These are phyloP conservation scores for Cladosporium sp. DNA, from an alignment of 2,329 filamentous ascomycete genomes.

Conservation along the genomic window DNA sequence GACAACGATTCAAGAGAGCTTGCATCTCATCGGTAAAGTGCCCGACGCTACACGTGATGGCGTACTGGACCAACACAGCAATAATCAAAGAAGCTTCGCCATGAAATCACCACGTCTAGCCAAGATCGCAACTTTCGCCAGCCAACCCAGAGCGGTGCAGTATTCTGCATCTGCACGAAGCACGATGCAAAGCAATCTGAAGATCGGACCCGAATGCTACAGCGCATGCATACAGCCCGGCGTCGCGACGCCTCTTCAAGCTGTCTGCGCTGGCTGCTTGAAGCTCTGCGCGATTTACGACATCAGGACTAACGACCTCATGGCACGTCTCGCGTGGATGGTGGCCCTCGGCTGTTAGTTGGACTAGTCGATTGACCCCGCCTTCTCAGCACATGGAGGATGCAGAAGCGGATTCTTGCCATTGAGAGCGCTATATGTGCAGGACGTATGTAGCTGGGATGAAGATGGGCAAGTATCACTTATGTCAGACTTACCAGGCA, in stretches of 20 bases:
- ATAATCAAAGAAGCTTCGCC: neutral
- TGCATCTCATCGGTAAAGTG: neutral
- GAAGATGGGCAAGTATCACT: neutral
- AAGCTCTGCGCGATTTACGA: conserved; percentile 19
- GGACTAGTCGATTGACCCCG: conserved; percentile 6
- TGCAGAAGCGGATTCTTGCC: neutral
- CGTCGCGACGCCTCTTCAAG: conserved; percentile 2
- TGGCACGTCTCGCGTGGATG: neutral
- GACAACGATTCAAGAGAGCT: neutral
- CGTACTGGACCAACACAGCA: neutral
- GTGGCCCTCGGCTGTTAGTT: conserved; percentile 1
- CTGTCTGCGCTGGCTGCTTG: neutral
- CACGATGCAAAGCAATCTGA: neutral
- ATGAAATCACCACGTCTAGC: neutral
- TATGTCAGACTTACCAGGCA: too few species aligned
- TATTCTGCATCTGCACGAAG: neutral
- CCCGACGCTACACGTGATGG: neutral
- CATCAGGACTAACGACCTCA: neutral
- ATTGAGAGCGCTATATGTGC: neutral
- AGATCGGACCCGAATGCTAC: neutral
- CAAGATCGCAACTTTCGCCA: neutral
- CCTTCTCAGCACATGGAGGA: neutral
- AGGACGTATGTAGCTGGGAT: neutral
- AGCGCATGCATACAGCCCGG: neutral
- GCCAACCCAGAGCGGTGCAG: neutral